Evolutionary conservation across 2,329 filamentous ascomycete genomes (phyloP), one percentile per base, ranked within the genome.

Genomic region (Aspergillus sp.): DNA sequence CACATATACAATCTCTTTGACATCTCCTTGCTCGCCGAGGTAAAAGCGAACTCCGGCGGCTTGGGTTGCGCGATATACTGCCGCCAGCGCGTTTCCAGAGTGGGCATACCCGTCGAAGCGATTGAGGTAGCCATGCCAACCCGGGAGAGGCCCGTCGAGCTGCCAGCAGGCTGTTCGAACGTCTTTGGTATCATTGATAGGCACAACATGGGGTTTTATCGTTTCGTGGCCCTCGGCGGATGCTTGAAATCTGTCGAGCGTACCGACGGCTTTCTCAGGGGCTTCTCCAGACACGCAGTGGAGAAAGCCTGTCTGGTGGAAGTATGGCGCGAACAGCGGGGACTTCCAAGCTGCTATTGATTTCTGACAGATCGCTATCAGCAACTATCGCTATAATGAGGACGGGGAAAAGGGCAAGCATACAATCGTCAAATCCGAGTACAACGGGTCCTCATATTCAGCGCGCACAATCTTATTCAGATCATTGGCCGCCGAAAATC

Each of bases 381-480:
- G n/a, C n/a, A 8, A 6, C 15, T 17, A 22, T 19, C 45, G 22
- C n/a, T 47, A 19, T 1, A 5, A 13, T 22, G 22, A 28, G 3
- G 22, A 17, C 34, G 45, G 28, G 28, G 13, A 47, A 7, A 17
- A 9, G 19, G 22, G 54, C 7, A 9, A 9, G 22, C 77, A 61
- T 72, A 84, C 83, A 57, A 86, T 73, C 1, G 84, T 81, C 48
- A 87, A 68, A 2, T 85, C 77, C 0, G 84, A 83, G 61, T 88
- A 87, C 59, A 85, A 85, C 0, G 78, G 76, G 61, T 87, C 84
- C 63, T 85, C 83, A 61, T 87, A 87, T 64, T 87, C 84, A 4
- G 82, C 84, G 2, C 85, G 80, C 41, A 88, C 77, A 59, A 88
- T 87, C 71, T 88, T 88, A 70, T 88, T 88, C 28, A 88, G 69